Evolutionary conservation across 257 asterid genomes (phyloP).

Genomic region (Capsicum baccatum): DNA sequence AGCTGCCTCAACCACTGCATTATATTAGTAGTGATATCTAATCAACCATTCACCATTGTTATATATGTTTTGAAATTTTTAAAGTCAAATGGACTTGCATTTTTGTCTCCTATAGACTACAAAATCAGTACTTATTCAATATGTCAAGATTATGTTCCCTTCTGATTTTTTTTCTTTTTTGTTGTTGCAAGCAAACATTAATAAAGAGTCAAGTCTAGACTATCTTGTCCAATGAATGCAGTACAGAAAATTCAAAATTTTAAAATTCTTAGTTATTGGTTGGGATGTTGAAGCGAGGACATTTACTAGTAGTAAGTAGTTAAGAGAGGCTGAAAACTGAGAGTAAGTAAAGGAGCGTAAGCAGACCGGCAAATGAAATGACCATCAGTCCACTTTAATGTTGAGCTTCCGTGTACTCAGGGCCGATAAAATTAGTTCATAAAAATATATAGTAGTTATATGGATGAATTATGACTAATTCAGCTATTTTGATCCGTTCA

Average conservation of each 20-base stretch:
- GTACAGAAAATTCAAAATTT: neutral
- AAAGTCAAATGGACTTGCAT: neutral
- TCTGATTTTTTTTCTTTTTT: neutral
- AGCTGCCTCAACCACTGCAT: conserved; percentile 22
- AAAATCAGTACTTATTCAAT: neutral
- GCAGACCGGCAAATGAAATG: conserved; percentile 14
- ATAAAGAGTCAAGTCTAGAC: neutral
- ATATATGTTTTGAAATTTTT: neutral
- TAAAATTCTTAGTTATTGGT: neutral
- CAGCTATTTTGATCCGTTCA: neutral
- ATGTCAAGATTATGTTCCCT: conserved; percentile 22
- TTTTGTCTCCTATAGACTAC: neutral
- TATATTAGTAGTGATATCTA: neutral
- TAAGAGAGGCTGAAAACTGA: neutral
- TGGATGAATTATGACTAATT: no score
- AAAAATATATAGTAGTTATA: neutral
- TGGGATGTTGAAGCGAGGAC: neutral
- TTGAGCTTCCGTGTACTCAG: no score
- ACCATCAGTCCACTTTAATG: neutral
- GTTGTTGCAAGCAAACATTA: neutral
- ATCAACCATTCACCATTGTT: neutral
- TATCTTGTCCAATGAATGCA: neutral
- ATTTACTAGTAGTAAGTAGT: neutral
- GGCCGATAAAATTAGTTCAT: neutral
- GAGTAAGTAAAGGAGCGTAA: neutral